Evolutionary conservation across 768 basidiomycete species (phyloP).

Genomic region (Tylopilus subfusipes): DNA sequence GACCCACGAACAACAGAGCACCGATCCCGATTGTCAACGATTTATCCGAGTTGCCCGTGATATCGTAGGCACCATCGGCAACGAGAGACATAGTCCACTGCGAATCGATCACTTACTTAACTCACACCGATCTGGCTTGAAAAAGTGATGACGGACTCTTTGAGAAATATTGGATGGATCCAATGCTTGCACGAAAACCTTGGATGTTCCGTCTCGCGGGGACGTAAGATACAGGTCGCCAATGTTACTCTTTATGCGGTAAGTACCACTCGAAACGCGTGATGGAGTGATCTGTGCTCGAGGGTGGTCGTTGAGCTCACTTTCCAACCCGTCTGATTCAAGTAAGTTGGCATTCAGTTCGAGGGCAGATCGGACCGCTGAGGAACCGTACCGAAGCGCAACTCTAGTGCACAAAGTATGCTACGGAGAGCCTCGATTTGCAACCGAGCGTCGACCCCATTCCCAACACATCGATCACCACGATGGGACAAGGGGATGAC

Average conservation of each 20-base stretch:
- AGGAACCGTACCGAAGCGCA: not conserved
- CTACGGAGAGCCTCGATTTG: not conserved
- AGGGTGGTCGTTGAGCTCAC: not conserved
- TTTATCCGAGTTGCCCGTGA: not conserved
- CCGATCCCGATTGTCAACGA: not conserved
- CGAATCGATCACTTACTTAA: not conserved
- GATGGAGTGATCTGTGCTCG: not conserved
- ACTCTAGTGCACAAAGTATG: not conserved
- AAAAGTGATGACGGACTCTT: not conserved
- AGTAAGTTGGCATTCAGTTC: not conserved
- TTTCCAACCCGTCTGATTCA: not conserved
- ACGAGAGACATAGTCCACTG: not conserved
- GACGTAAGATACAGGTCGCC: not conserved
- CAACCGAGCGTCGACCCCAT: not conserved
- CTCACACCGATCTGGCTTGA: too few species aligned
- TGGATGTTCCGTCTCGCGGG: not conserved
- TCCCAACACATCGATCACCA: not conserved
- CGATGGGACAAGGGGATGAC: not conserved
- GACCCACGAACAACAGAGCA: not conserved
- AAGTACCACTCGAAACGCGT: not conserved
- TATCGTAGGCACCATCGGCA: not conserved
- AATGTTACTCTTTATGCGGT: not conserved
- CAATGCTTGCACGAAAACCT: not conserved
- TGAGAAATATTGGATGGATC: not conserved
- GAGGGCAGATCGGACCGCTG: too few species aligned